These are phyloP conservation scores for Oxalis stricta DNA, from an alignment of 441 rosid genomes.

Conservation along the genomic window DNA sequence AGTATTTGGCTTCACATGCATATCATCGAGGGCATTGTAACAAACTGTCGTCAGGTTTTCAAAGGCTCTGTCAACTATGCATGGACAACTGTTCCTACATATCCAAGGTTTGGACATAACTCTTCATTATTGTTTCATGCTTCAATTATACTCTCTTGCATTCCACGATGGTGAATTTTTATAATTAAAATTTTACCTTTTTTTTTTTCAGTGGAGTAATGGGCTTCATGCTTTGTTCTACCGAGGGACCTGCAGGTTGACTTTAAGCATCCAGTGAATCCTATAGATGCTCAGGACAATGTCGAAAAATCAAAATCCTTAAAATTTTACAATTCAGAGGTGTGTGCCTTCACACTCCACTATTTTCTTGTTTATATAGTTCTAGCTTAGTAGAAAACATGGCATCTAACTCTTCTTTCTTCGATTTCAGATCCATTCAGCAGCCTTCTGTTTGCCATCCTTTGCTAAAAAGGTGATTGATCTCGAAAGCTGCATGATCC, in stretches of 20 bases:
- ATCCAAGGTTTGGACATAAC: conserved; percentile 47
- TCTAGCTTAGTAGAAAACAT: neutral
- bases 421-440: conserved; percentile 59
- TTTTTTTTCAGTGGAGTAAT: conserved; percentile 59
- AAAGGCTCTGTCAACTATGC: conserved; percentile 90
- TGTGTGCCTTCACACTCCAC: conserved; percentile 2
- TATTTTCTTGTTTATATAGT: neutral
- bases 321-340: conserved; percentile 81
- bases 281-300: conserved; percentile 33
- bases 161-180: neutral
- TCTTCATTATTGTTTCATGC: neutral
- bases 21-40: conserved; percentile 76
- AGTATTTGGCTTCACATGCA: conserved; percentile 98
- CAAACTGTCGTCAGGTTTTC: conserved; percentile 69
- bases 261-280: conserved; percentile 77
- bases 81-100: conserved; percentile 96
- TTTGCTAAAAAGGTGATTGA: conserved; percentile 84
- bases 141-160: neutral
- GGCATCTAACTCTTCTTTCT: neutral
- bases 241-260: conserved; percentile 79
- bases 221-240: conserved; percentile 92
- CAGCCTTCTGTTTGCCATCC: conserved; percentile 88
- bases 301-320: conserved; percentile 36
- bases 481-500: conserved; percentile 24
- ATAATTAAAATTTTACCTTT: neutral